Percentiles rank a stretch among this genome's conserved stretches.
phyloP scores from a whole-genome alignment of 1,139 yeast genomes.

The Debaryomyces nepalensis region DNA sequence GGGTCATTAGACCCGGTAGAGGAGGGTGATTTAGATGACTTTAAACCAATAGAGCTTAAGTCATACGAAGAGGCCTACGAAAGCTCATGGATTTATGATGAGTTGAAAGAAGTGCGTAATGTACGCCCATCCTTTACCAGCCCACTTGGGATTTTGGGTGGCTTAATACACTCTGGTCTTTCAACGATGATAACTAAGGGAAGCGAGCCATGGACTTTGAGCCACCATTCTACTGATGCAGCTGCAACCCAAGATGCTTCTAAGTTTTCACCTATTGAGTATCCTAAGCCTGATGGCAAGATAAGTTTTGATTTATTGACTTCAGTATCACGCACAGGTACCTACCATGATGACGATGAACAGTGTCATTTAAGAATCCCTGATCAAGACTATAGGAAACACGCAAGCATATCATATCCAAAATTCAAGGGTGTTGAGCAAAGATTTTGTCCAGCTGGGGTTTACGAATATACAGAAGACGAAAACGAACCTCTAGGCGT shows the following conservation, averaged over 20 bases:
- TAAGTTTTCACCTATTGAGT: conserved; percentile 69
- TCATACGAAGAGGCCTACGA: conserved; percentile 67
- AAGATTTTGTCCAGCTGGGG: conserved; percentile 98
- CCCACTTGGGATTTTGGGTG: conserved; percentile 74
- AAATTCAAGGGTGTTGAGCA: conserved; percentile 84
- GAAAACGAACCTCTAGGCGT: conserved; percentile 64
- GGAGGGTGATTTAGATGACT: conserved; percentile 47
- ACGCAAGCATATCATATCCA: conserved; percentile 71
- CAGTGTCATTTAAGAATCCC: conserved; percentile 85
- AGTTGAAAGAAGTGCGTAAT: conserved; percentile 80
- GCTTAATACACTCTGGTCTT: conserved; percentile 83
- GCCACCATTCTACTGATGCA: conserved; percentile 73
- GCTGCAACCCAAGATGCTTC: conserved; percentile 69
- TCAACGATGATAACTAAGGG: conserved; percentile 81
- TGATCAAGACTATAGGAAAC: conserved; percentile 67
- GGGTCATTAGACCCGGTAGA: conserved; percentile 54
- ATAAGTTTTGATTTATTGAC: conserved; percentile 90
- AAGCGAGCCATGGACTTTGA: conserved; percentile 83
- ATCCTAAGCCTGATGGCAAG: conserved; percentile 93
- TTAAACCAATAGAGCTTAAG: conserved; percentile 52
- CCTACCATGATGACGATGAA: conserved; percentile 94
- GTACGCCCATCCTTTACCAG: conserved; percentile 87
- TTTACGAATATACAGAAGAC: conserved; percentile 87
- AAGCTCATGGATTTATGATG: conserved; percentile 84
- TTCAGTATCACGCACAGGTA: conserved; percentile 93